A percentile compares a stretch with the other conserved stretches of the same genome.
Evolutionary conservation across 2,329 filamentous ascomycete species (phyloP).

Genomic region (Fusarium kyushuense): DNA sequence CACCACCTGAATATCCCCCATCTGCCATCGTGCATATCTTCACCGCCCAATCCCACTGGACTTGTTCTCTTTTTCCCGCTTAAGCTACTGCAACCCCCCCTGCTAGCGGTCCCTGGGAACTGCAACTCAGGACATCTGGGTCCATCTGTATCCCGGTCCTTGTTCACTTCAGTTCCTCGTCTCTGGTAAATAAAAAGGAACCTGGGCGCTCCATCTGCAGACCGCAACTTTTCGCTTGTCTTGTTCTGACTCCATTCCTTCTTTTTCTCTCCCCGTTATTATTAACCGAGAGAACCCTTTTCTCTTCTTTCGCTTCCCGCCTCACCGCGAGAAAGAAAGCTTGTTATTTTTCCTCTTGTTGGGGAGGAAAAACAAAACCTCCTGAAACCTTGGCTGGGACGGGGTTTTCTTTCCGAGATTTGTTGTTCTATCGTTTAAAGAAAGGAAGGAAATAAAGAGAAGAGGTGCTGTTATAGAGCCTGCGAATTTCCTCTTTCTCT

Average conservation of each 20-base stretch:
- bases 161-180: not conserved
- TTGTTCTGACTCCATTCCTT: not conserved
- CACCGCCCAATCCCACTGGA: constrained; percentile 44
- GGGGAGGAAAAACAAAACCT: not conserved
- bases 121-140: constrained; percentile 14
- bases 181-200: constrained; percentile 25
- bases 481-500: constrained; percentile 28
- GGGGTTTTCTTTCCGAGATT: constrained; percentile 39
- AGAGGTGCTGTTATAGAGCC: constrained; percentile 27
- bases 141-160: not conserved
- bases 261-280: constrained; percentile 15
- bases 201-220: constrained; percentile 31
- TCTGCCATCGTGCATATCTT: constrained; percentile 32
- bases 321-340: constrained; percentile 38
- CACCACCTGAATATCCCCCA: constrained; percentile 34
- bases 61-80: constrained; percentile 25
- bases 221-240: constrained; percentile 44
- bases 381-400: constrained; percentile 40
- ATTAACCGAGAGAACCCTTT: constrained; percentile 17
- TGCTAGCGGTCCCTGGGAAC: constrained; percentile 27
- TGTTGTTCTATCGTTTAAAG: constrained; percentile 32
- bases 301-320: constrained; percentile 24
- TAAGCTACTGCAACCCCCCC: constrained; percentile 11
- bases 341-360: not conserved
- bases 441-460: not conserved